phyloP scores from a whole-genome alignment of 306 rosid genomes.

The Prunus salicina region DNA sequence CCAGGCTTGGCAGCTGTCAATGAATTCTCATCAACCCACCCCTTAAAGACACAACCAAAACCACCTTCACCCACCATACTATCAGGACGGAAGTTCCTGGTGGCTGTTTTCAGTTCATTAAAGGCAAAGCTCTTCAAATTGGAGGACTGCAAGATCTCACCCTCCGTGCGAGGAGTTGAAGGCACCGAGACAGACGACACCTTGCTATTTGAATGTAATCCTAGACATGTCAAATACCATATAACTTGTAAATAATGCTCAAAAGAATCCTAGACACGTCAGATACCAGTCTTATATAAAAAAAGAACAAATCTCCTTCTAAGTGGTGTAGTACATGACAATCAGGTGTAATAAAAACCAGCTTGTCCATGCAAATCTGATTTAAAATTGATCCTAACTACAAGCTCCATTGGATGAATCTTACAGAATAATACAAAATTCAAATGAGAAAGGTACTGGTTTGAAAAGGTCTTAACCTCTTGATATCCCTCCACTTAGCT shows the following conservation, averaged over 20 bases:
- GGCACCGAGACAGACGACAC: conserved; percentile 50
- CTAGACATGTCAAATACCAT: conserved; percentile 34
- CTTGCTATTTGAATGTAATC: conserved; percentile 53
- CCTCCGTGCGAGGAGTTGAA: conserved; percentile 83
- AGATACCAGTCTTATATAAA: too few relatives aligned
- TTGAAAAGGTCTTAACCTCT: not conserved
- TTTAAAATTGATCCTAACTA: not conserved
- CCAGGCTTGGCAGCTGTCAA: conserved; percentile 79
- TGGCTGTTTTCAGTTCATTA: conserved; percentile 74
- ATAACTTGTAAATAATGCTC: conserved; percentile 8
- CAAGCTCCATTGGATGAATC: conserved; percentile 11
- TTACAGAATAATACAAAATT: not conserved
- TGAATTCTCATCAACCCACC: conserved; percentile 88
- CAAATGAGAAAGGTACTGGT: not conserved
- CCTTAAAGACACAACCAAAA: conserved; percentile 87
- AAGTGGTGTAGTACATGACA: not conserved
- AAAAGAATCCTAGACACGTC: too few relatives aligned
- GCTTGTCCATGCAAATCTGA: not conserved
- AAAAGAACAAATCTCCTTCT: not conserved
- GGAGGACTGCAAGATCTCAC: conserved; percentile 80
- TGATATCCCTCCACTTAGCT: not conserved
- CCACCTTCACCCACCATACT: conserved; percentile 99
- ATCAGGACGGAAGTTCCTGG: conserved; percentile 94
- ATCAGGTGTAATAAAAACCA: not conserved
- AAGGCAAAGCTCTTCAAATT: conserved; percentile 72